Conservation (phyloP, 805 yeast species). For the Wickerhamomyces alni region DNA sequence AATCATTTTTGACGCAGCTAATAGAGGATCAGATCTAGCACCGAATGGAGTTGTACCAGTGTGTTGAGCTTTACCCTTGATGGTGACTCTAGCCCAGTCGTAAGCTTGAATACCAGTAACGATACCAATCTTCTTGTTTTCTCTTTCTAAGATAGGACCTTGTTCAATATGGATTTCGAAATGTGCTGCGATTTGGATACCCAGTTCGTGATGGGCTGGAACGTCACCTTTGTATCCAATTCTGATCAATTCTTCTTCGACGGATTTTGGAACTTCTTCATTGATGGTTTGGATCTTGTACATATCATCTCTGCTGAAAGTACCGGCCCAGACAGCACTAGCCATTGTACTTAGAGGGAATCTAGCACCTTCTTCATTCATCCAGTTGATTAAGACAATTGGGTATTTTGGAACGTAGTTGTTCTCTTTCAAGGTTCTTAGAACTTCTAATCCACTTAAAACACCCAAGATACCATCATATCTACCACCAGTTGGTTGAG, state of each 20-base stretch:
- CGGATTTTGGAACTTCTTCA: slow-evolving; percentile 43
- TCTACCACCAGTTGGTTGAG: slow-evolving; percentile 76
- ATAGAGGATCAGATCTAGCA: slow-evolving; percentile 54
- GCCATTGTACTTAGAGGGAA: slow-evolving; percentile 67
- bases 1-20: slow-evolving; percentile 53
- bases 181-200: slow-evolving; percentile 58
- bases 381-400: slow-evolving; percentile 62
- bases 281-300: slow-evolving; percentile 48
- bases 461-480: slow-evolving; percentile 74
- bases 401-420: slow-evolving; percentile 57
- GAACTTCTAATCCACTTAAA: slow-evolving; percentile 57
- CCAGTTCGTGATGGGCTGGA: slow-evolving; percentile 37
- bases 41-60: slow-evolving; percentile 70
- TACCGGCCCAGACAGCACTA: slow-evolving; percentile 62
- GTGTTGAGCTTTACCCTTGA: slow-evolving; percentile 61
- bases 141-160: slow-evolving; percentile 63
- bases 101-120: slow-evolving; percentile 66
- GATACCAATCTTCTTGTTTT: slow-evolving; percentile 51
- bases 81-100: slow-evolving; percentile 52
- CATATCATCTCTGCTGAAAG: slow-evolving; percentile 38
- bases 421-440: slow-evolving; percentile 59
- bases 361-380: slow-evolving; percentile 76
- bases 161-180: slow-evolving; percentile 75
- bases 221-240: slow-evolving; percentile 57
- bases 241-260: slow-evolving; percentile 47